A percentile compares a stretch with the other conserved stretches of the same genome.
Evolutionary conservation across 139 green algal genomes (phyloP).

Genomic region (Eudorina sp.): DNA sequence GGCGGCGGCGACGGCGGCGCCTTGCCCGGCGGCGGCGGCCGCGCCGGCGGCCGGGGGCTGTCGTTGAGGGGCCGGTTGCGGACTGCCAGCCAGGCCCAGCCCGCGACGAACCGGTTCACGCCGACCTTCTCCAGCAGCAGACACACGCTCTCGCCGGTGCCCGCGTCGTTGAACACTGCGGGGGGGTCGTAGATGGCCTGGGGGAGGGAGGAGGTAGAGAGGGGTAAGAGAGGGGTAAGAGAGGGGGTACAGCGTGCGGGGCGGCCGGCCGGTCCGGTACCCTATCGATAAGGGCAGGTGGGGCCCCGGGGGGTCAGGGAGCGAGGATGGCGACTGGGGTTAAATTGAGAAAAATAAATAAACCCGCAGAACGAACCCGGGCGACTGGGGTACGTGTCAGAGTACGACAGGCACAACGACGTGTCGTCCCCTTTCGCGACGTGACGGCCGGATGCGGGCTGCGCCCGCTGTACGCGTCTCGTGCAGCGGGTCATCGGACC

Average conservation of each 20-base stretch:
- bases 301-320: neutral
- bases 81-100: constrained; percentile 22
- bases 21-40: neutral
- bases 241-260: neutral
- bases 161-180: neutral
- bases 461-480: too few species aligned
- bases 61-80: neutral
- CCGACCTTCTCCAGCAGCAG: constrained; percentile 10
- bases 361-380: neutral
- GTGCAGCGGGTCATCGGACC: too few species aligned
- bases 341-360: neutral
- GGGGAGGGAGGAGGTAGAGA: neutral
- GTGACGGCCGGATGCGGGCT: too few species aligned
- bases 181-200: constrained; percentile 2
- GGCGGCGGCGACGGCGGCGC: neutral
- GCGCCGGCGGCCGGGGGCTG: neutral
- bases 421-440: too few species aligned
- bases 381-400: too few species aligned
- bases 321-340: neutral
- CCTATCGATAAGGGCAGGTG: neutral
- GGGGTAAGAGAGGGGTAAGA: neutral
- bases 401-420: too few species aligned
- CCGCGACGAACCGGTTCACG: constrained; percentile 15
- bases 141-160: neutral
- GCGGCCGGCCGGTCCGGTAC: neutral